Base-by-base conservation (phyloP, 73 alveolate genomes). In the Loxodes magnus region DNA sequence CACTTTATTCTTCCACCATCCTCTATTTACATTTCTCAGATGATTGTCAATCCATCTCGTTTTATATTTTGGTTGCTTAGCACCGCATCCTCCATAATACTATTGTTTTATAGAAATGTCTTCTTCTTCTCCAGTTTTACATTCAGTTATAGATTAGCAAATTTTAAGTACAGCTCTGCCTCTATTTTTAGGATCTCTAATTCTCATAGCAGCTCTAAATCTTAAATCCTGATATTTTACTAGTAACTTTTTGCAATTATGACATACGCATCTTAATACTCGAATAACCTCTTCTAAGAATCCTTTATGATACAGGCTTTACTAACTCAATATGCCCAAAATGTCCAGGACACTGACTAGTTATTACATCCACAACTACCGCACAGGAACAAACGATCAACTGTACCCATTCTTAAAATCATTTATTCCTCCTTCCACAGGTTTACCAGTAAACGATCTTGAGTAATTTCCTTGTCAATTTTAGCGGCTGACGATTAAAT, bases 331-430 rank as follows among this genome's bases (percentile, higher is more conserved):
- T 79, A 52, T 75, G 92, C 4, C 98, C 98, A 48, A 89, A 84
- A 74, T 89, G 98, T 17, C 98, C 98, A 7, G 98, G 98, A 58
- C 98, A 89, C 35, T 84, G 85, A 31, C 64, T 79, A 35, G 39
- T 57, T 50, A 31, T 88, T 57, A 27, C 94, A 82, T 34, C 63
- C 67, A 64, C 98, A 89, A 21, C 93, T 84, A 34, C 39, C 28
- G 59, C 98, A 89, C 27, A 34, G 44, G 19, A 62, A 38, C 51
- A 43, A 78, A 41, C 74, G 74, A 60, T 84, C 96, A 74, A 83
- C 78, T 12, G 98, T 84, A 15, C 98, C 98, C 94, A 88, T 75
- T 43, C n/a, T 89, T 66, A 3, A 64, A 68, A 55, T 84, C 95
- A 52, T 84, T 79, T 53, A 88, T 79, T 19, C 93, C 96, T 17